A percentile compares a stretch with the other conserved stretches of the same genome.
phyloP scores from a whole-genome alignment of 2,329 filamentous ascomycete genomes.

The Diaporthe capsici region DNA sequence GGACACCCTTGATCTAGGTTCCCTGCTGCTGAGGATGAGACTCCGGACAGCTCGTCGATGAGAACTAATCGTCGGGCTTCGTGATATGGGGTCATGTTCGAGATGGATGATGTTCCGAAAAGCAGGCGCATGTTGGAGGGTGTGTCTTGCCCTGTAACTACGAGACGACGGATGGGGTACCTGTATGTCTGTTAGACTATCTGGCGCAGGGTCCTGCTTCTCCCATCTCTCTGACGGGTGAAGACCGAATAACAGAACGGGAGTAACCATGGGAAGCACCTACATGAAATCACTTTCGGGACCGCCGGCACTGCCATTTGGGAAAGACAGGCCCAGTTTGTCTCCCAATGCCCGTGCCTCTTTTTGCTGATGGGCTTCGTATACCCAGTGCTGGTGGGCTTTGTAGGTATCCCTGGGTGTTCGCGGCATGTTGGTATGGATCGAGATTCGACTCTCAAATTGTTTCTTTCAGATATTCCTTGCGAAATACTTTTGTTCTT shows the following conservation, averaged over 20 bases:
- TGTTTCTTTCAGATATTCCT: background rate
- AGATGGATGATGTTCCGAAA: slow-evolving; percentile 15
- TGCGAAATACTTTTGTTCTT: background rate
- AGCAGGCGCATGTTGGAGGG: slow-evolving; percentile 23
- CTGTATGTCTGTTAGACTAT: background rate
- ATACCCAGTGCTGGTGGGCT: slow-evolving; percentile 29
- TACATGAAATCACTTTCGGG: slow-evolving; percentile 23
- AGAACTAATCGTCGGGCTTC: slow-evolving; percentile 13
- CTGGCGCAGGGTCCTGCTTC: background rate
- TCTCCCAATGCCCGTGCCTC: slow-evolving; percentile 22
- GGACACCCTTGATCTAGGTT: slow-evolving; percentile 8
- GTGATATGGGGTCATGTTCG: slow-evolving; percentile 14
- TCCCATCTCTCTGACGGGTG: background rate
- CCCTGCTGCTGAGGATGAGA: slow-evolving; percentile 1
- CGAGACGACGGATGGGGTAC: slow-evolving; percentile 20
- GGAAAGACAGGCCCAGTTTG: slow-evolving; percentile 13
- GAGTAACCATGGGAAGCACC: background rate
- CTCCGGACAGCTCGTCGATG: slow-evolving; percentile 16
- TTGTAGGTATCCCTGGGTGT: slow-evolving; percentile 19
- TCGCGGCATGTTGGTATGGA: slow-evolving; percentile 9
- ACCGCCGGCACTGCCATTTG: slow-evolving; percentile 26
- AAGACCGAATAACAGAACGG: background rate
- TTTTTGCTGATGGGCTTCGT: slow-evolving; percentile 13
- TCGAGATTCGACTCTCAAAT: background rate
- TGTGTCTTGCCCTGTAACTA: slow-evolving; percentile 26